Evolutionary conservation across 2,329 filamentous ascomycete genomes (phyloP).

Genomic region (Clonostachys rhizophaga): DNA sequence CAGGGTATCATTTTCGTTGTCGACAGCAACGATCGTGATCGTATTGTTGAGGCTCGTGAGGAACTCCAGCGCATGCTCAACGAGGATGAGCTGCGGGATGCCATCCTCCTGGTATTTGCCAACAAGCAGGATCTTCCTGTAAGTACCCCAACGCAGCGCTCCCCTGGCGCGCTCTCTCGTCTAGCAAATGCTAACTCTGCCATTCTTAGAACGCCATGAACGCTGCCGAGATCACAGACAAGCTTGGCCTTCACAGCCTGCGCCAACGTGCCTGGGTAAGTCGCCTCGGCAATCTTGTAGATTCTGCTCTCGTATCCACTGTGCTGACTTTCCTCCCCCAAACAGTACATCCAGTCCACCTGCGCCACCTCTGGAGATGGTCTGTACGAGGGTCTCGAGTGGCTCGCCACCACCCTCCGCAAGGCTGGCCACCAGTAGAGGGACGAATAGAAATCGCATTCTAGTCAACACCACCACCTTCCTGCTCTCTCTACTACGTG

Average conservation of each 20-base stretch:
- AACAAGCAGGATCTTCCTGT: conserved; percentile 99
- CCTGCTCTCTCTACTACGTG: conserved; percentile 33
- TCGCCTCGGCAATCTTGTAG: conserved; percentile 1
- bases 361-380: conserved; percentile 98
- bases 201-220: conserved; percentile 89
- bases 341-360: conserved; percentile 97
- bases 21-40: conserved; percentile 97
- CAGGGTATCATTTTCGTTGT: conserved; percentile 99
- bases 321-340: conserved; percentile 9
- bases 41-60: conserved; percentile 93
- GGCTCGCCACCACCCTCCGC: conserved; percentile 78
- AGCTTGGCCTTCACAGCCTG: conserved; percentile 98
- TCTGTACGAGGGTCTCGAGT: conserved; percentile 98
- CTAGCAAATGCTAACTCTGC: neutral
- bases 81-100: conserved; percentile 97
- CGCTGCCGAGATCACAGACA: conserved; percentile 99
- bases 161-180: neutral
- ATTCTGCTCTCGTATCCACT: conserved; percentile 9
- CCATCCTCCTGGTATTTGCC: conserved; percentile 93
- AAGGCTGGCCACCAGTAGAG: conserved; percentile 65
- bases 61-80: conserved; percentile 98
- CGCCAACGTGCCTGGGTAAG: conserved; percentile 98
- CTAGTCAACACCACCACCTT: conserved; percentile 23
- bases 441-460: conserved; percentile 19
- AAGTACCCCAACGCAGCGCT: conserved; percentile 33